These are phyloP conservation scores for Uromyces viciae-fabae DNA, from an alignment of 1,284 basidiomycete species.

Conservation along the genomic window DNA sequence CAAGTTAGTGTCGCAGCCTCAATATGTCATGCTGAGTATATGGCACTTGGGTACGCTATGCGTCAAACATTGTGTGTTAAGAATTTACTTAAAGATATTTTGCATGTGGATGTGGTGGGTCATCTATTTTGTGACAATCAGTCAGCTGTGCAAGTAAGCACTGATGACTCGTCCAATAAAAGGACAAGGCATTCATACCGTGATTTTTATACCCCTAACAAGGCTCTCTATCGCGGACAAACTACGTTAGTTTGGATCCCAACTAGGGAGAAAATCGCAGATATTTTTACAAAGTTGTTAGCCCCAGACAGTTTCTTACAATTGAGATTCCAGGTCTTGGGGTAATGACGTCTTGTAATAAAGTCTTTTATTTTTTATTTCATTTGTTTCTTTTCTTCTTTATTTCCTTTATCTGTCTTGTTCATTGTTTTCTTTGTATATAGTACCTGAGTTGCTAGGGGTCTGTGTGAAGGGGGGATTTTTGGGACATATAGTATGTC, in stretches of 20 bases:
- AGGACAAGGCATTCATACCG: background rate
- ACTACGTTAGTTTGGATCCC: background rate
- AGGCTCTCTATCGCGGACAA: background rate
- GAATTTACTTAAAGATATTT: background rate
- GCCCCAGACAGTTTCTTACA: too few species aligned
- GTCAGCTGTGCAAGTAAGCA: background rate
- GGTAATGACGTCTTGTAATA: too few species aligned
- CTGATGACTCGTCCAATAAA: constrained; percentile 2
- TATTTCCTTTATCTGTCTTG: too few species aligned
- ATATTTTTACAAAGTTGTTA: constrained; percentile 2
- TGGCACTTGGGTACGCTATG: background rate
- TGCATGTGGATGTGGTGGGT: background rate
- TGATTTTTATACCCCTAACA: constrained; percentile 1
- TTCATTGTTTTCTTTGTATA: too few species aligned
- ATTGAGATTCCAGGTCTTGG: too few species aligned
- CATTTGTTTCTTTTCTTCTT: too few species aligned
- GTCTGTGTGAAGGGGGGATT: too few species aligned
- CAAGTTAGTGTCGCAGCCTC: background rate
- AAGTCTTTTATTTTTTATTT: too few species aligned
- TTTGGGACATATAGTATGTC: too few species aligned
- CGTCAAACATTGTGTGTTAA: background rate
- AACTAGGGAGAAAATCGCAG: background rate
- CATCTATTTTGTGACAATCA: constrained; percentile 3
- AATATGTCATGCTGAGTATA: constrained; percentile 9
- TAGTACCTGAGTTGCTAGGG: too few species aligned